Conservation (phyloP, 2,329 filamentous ascomycete species). For the Rutstroemia sydowiana region DNA sequence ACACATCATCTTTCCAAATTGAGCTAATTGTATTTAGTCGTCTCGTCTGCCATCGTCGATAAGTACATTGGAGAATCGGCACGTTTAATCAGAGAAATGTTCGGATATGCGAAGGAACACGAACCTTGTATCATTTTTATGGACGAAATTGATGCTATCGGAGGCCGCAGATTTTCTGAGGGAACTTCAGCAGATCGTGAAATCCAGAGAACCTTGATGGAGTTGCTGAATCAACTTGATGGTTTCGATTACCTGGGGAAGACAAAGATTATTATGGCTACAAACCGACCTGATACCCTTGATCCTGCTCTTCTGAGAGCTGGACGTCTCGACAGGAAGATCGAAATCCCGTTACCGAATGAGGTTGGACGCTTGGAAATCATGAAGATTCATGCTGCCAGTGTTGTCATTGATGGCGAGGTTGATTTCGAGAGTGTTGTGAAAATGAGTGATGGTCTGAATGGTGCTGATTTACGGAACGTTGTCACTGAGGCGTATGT, state of each 20-base stretch:
- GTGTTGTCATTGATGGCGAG: slow-evolving; percentile 84
- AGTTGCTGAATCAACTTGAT: slow-evolving; percentile 95
- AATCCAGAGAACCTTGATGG: slow-evolving; percentile 97
- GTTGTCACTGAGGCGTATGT: slow-evolving; percentile 97
- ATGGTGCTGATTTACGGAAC: slow-evolving; percentile 94
- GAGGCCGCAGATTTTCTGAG: slow-evolving; percentile 91
- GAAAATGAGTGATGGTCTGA: slow-evolving; percentile 98
- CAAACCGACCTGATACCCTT: slow-evolving; percentile 92
- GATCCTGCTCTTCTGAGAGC: slow-evolving; percentile 89
- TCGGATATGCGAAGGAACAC: slow-evolving; percentile 98
- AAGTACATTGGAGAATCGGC: slow-evolving; percentile 99
- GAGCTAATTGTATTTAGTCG: slow-evolving; percentile 50
- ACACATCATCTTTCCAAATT: neutral
- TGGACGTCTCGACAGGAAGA: slow-evolving; percentile 91
- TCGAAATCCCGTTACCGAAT: slow-evolving; percentile 94
- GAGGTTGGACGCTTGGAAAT: slow-evolving; percentile 95
- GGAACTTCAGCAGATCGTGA: slow-evolving; percentile 96
- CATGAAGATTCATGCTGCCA: slow-evolving; percentile 89
- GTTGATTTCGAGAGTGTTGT: slow-evolving; percentile 99
- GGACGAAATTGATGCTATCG: slow-evolving; percentile 99
- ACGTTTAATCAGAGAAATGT: slow-evolving; percentile 97
- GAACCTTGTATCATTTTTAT: slow-evolving; percentile 99
- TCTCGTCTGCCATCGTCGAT: slow-evolving; percentile 97
- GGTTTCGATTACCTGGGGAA: slow-evolving; percentile 99
- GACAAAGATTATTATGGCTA: slow-evolving; percentile 99